Evolutionary conservation across 2,329 filamentous ascomycete species (phyloP), one percentile per base, ranked within the genome.

Genomic region (Annulohypoxylon truncatum): DNA sequence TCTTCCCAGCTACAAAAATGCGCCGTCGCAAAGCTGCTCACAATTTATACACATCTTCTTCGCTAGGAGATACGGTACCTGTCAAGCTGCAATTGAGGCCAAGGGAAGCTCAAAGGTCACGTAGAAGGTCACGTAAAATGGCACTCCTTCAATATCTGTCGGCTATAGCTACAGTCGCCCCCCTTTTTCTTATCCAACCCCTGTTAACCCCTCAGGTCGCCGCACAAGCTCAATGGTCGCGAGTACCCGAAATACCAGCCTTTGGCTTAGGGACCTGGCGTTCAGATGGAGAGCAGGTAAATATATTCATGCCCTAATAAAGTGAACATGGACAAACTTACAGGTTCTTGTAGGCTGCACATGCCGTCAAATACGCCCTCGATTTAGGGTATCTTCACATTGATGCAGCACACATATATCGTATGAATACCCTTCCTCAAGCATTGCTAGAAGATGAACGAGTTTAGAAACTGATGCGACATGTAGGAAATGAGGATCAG

Each of bases 401-500:
- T 22, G 75, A 77, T 46, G 73, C 74, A 5, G 75, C 75, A 31
- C 64, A 69, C 13, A 74, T 76, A 44, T 77, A 77, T 38, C 64
- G 75, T 76, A 62, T 40, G 56, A 28, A 47, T 26, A 4, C 10
- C 20, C 35, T 8, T 4, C 13, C 28, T 9, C 13, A 35, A 10
- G 18, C 1, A 31, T 3, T 28, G n/a, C 1, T 10, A 2, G 22
- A 18, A n/a, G n/a, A 1, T 2, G 2, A 28, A 12, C 26, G 18
- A 1, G 5, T 13, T 38, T 12, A 7, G 18, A 9, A 24, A 46
- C 60, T 66, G 50, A 70, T 55, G 4, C 6, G 12, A 15, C 15
- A 2, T 2, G 0, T 15, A 79, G 77, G 67, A 18, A 79, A 87
- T 67, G 87, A 86, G 31, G 83, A 84, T 15, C 75, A 84, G 61